Evolutionary conservation across 768 basidiomycete species (phyloP).

Genomic region (Crepidotus variabilis): DNA sequence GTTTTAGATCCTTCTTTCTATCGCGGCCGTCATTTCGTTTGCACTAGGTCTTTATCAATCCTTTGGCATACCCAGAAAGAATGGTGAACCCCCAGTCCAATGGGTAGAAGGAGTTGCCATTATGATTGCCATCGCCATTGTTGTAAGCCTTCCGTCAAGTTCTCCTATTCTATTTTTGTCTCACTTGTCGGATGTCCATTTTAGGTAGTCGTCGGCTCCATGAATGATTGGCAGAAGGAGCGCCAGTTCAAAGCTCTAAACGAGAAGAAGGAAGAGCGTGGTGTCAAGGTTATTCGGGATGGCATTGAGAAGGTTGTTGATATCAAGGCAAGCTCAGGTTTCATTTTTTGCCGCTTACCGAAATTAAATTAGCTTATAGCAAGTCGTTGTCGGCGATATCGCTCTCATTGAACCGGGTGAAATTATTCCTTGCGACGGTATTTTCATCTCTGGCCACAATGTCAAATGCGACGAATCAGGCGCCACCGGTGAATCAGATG

Average conservation of each 20-base stretch:
- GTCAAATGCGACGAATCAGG: constrained; percentile 95
- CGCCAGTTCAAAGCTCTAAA: constrained; percentile 91
- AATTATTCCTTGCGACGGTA: constrained; percentile 92
- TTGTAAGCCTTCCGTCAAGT: constrained; percentile 45
- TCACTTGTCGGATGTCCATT: not conserved
- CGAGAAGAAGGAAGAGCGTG: constrained; percentile 92
- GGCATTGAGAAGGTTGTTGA: constrained; percentile 71
- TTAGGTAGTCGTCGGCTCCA: constrained; percentile 83
- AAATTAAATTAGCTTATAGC: constrained; percentile 38
- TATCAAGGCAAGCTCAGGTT: constrained; percentile 64
- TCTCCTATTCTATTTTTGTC: not conserved
- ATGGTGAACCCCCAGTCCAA: constrained; percentile 76
- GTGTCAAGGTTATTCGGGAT: constrained; percentile 77
- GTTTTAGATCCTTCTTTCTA: constrained; percentile 75
- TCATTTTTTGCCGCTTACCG: not conserved
- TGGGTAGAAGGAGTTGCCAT: constrained; percentile 96
- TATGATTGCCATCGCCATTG: constrained; percentile 70
- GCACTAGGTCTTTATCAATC: constrained; percentile 94
- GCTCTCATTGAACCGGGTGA: constrained; percentile 93
- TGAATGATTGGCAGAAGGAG: constrained; percentile 99
- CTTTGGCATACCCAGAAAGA: constrained; percentile 64
- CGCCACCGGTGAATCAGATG: constrained; percentile 95
- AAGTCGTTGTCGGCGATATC: constrained; percentile 93
- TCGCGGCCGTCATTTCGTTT: constrained; percentile 90
- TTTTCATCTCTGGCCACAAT: constrained; percentile 90